Conservation (phyloP, 768 basidiomycete species). For the Trametes cingulata region DNA sequence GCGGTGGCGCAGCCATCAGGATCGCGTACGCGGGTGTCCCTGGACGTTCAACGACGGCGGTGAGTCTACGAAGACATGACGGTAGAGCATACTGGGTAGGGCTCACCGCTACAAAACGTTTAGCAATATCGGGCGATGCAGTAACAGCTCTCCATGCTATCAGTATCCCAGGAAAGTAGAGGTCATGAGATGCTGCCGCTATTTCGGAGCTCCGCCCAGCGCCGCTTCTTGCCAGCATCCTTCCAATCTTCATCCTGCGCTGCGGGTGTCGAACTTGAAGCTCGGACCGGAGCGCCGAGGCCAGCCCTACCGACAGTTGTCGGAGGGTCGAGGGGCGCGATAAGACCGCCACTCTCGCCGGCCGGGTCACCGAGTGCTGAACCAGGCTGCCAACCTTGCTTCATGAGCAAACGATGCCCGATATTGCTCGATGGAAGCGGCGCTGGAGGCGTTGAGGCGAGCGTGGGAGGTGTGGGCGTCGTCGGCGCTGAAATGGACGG, state of each 20-base stretch:
- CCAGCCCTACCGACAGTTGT: conserved; percentile 50
- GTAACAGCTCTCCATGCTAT: too few relatives aligned
- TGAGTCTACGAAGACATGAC: not conserved
- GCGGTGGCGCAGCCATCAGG: conserved; percentile 10
- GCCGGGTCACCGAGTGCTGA: conserved; percentile 46
- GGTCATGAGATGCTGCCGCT: not conserved
- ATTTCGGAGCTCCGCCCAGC: conserved; percentile 36
- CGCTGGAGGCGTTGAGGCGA: conserved; percentile 43
- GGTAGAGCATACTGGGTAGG: too few relatives aligned
- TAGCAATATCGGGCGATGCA: too few relatives aligned
- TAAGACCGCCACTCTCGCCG: conserved; percentile 43
- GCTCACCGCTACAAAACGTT: too few relatives aligned
- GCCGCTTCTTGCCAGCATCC: conserved; percentile 41
- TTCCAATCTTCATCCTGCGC: conserved; percentile 37
- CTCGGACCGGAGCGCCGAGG: conserved; percentile 41
- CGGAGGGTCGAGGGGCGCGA: conserved; percentile 59
- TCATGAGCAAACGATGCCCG: conserved; percentile 66
- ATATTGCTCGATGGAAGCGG: conserved; percentile 61
- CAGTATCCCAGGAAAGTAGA: not conserved
- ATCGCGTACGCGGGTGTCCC: not conserved
- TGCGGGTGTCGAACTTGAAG: conserved; percentile 26
- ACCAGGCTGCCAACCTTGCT: conserved; percentile 79
- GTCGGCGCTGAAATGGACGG: conserved; percentile 11
- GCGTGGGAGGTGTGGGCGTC: conserved; percentile 27
- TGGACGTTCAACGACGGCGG: not conserved